These are phyloP conservation scores for Delonix regia DNA, from an alignment of 306 rosid species.

Conservation along the genomic window DNA sequence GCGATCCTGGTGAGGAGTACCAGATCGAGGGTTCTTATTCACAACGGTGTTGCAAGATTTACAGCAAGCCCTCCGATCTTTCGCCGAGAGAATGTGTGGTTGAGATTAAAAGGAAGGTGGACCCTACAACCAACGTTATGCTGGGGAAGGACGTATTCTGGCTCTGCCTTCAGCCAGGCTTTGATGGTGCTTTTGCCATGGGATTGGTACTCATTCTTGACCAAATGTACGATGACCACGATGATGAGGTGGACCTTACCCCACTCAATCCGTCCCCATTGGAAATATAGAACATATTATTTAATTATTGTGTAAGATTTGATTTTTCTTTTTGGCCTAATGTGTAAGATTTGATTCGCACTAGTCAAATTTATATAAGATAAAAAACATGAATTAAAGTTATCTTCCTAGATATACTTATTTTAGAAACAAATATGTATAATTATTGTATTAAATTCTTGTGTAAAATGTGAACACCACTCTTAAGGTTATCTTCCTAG, in stretches of 20 bases:
- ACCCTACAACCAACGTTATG: slow-evolving; percentile 33
- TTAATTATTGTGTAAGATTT: too few species aligned
- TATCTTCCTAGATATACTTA: too few species aligned
- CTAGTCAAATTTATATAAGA: too few species aligned
- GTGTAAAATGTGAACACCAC: too few species aligned
- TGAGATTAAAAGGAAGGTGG: slow-evolving; percentile 27
- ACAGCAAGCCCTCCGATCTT: background rate
- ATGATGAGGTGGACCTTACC: background rate
- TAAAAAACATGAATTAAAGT: too few species aligned
- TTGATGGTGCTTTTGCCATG: slow-evolving; percentile 43
- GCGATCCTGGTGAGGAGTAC: slow-evolving; percentile 39
- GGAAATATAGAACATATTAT: too few species aligned
- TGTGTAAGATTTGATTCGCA: too few species aligned
- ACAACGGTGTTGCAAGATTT: slow-evolving; percentile 32
- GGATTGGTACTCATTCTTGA: slow-evolving; percentile 44
- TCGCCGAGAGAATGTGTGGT: slow-evolving; percentile 27
- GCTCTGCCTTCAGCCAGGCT: slow-evolving; percentile 26
- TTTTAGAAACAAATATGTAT: too few species aligned
- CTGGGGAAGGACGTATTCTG: slow-evolving; percentile 41
- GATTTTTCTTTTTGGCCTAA: too few species aligned
- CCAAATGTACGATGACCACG: slow-evolving; percentile 21
- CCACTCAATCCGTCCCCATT: background rate
- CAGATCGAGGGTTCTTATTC: slow-evolving; percentile 33
- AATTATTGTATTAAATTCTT: too few species aligned
- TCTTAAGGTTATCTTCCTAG: too few species aligned